These are phyloP conservation scores for Cladosporium austrohemisphaericum DNA, from an alignment of 2,329 filamentous ascomycete species.

Conservation along the genomic window DNA sequence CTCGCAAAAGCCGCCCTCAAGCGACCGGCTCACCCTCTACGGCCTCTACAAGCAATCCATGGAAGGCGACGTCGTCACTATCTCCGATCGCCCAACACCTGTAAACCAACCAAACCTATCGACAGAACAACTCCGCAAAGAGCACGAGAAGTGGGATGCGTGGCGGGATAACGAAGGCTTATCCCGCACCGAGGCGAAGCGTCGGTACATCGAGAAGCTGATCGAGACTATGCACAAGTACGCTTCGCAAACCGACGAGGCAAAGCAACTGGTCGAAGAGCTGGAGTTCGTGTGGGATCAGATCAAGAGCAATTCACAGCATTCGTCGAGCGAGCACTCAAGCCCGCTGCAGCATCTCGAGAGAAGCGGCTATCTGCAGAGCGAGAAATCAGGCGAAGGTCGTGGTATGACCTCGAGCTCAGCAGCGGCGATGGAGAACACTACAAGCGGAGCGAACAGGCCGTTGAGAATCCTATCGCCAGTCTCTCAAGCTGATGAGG, in stretches of 20 bases:
- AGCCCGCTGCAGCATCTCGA: slow-evolving; percentile 30
- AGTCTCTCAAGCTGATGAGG: slow-evolving; percentile 65
- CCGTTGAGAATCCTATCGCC: slow-evolving; percentile 65
- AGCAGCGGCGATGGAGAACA: slow-evolving; percentile 28
- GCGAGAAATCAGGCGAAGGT: slow-evolving; percentile 24
- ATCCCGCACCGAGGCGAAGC: slow-evolving; percentile 86
- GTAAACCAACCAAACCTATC: slow-evolving; percentile 16
- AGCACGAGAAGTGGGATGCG: slow-evolving; percentile 64
- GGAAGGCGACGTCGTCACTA: slow-evolving; percentile 93
- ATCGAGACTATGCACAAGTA: slow-evolving; percentile 97
- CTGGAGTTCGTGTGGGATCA: slow-evolving; percentile 99
- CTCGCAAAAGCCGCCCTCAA: slow-evolving; percentile 78
- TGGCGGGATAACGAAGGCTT: slow-evolving; percentile 87
- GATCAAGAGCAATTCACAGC: slow-evolving; percentile 67
- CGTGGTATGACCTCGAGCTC: slow-evolving; percentile 24
- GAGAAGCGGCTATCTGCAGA: slow-evolving; percentile 33
- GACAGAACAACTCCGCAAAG: slow-evolving; percentile 25
- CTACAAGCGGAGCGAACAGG: slow-evolving; percentile 9
- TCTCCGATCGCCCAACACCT: slow-evolving; percentile 74
- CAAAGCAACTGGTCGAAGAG: slow-evolving; percentile 81
- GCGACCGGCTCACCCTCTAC: slow-evolving; percentile 86
- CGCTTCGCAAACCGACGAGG: slow-evolving; percentile 79
- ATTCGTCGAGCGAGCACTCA: slow-evolving; percentile 28
- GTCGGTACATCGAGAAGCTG: slow-evolving; percentile 85
- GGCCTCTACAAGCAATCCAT: slow-evolving; percentile 98